Percentiles rank a stretch among this genome's conserved stretches.
Evolutionary conservation across 495 filamentous ascomycete species (phyloP).

Genomic region (Xylaria intraflava): DNA sequence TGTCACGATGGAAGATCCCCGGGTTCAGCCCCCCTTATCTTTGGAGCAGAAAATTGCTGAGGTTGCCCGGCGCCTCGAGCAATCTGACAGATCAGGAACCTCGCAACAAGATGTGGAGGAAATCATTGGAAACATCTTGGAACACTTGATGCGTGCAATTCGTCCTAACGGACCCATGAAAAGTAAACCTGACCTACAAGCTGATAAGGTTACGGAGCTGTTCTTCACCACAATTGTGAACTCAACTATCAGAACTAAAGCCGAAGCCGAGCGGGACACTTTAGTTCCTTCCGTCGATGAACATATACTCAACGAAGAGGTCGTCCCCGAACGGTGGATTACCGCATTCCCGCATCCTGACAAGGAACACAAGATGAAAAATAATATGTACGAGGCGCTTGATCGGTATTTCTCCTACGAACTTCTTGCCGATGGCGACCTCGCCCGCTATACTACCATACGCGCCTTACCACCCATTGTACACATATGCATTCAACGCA

Average conservation of each 20-base stretch:
- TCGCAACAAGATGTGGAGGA: slow-evolving; percentile 87
- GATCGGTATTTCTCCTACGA: slow-evolving; percentile 78
- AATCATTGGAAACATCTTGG: slow-evolving; percentile 85
- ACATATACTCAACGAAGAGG: slow-evolving; percentile 24
- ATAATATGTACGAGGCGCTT: slow-evolving; percentile 75
- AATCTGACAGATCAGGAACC: slow-evolving; percentile 38
- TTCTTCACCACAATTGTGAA: slow-evolving; percentile 45
- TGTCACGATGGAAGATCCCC: slow-evolving; percentile 15
- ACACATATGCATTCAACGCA: slow-evolving; percentile 81
- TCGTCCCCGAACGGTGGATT: slow-evolving; percentile 32
- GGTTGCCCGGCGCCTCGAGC: slow-evolving; percentile 31
- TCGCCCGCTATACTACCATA: slow-evolving; percentile 70
- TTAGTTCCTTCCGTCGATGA: slow-evolving; percentile 14
- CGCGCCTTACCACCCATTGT: slow-evolving; percentile 72
- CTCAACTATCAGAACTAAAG: slow-evolving; percentile 31
- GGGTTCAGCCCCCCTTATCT: slow-evolving; percentile 14
- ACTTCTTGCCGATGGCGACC: slow-evolving; percentile 54
- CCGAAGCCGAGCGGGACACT: not conserved
- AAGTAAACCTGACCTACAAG: slow-evolving; percentile 52
- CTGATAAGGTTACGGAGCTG: slow-evolving; percentile 67
- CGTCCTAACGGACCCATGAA: slow-evolving; percentile 51
- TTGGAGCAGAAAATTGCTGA: slow-evolving; percentile 38
- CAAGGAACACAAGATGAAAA: slow-evolving; percentile 22
- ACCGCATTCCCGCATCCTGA: slow-evolving; percentile 34
- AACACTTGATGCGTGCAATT: slow-evolving; percentile 84